These are phyloP conservation scores for Raffaelea ambrosiae DNA, from an alignment of 2,329 filamentous ascomycete species.

Conservation along the genomic window DNA sequence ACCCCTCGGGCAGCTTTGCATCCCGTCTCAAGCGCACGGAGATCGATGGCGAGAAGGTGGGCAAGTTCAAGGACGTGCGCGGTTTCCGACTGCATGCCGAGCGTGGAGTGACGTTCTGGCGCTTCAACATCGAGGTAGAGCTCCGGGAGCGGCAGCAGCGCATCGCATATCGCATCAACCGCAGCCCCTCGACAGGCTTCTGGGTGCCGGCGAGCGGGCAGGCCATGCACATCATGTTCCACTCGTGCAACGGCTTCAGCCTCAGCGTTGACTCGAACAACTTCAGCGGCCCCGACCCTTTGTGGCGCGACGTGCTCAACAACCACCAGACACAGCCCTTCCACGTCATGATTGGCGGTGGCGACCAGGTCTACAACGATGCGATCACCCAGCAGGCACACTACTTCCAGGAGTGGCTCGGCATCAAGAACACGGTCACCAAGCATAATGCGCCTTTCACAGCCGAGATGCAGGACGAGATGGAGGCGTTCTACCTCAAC, in stretches of 20 bases:
- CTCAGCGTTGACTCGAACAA: constrained; percentile 66
- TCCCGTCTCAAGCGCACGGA: constrained; percentile 42
- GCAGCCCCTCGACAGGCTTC: constrained; percentile 79
- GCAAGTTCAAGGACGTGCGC: constrained; percentile 73
- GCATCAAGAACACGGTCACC: constrained; percentile 67
- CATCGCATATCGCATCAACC: constrained; percentile 92
- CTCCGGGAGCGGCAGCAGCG: constrained; percentile 69
- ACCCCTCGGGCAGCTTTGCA: constrained; percentile 44
- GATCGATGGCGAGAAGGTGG: constrained; percentile 70
- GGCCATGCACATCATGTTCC: constrained; percentile 98
- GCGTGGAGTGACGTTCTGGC: constrained; percentile 88
- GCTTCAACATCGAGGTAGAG: constrained; percentile 92
- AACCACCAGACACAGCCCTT: constrained; percentile 85
- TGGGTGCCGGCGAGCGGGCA: constrained; percentile 83
- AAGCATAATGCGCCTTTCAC: constrained; percentile 77
- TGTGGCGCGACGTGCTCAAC: constrained; percentile 95
- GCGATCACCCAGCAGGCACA: constrained; percentile 65
- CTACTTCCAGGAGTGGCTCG: constrained; percentile 76
- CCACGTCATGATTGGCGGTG: constrained; percentile 96
- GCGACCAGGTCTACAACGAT: constrained; percentile 96
- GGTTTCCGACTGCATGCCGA: constrained; percentile 79
- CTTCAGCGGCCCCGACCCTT: constrained; percentile 85
- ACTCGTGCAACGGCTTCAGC: constrained; percentile 96
- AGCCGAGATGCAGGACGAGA: constrained; percentile 72
- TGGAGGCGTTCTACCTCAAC: constrained; percentile 82